Percentiles rank a stretch among this genome's conserved stretches.
These are phyloP conservation scores for Daedaleopsis nitida DNA, from an alignment of 768 basidiomycete genomes.

Conservation along the genomic window DNA sequence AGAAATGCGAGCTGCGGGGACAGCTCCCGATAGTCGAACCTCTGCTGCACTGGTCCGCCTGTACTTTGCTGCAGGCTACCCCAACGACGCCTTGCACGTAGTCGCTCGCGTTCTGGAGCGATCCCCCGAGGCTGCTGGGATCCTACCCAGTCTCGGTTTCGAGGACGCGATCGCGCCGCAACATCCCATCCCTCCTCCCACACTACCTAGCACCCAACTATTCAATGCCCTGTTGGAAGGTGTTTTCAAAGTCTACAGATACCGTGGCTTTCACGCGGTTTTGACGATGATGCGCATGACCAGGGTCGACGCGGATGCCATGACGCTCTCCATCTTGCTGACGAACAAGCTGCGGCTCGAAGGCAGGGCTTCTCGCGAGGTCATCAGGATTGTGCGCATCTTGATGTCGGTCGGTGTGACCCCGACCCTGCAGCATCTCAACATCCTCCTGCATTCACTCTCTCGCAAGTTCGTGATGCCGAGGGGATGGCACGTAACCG, in stretches of 20 bases:
- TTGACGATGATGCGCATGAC: conserved; percentile 57
- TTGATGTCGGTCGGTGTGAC: conserved; percentile 44
- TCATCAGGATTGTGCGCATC: conserved; percentile 50
- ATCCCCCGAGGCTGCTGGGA: conserved; percentile 21
- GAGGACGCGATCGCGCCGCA: conserved; percentile 22
- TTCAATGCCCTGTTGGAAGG: conserved; percentile 66
- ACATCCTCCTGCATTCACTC: conserved; percentile 53
- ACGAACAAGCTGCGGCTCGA: conserved; percentile 49
- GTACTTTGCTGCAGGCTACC: conserved; percentile 50
- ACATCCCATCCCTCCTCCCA: conserved; percentile 17
- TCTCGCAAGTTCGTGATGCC: conserved; percentile 31
- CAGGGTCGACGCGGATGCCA: conserved; percentile 51
- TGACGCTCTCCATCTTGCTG: conserved; percentile 59
- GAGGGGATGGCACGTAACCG: conserved; percentile 19
- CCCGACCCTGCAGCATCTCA: conserved; percentile 59
- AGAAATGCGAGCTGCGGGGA: conserved; percentile 45
- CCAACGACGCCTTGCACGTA: conserved; percentile 53
- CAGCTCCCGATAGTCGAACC: conserved; percentile 48
- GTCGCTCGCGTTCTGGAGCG: conserved; percentile 35
- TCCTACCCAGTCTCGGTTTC: conserved; percentile 27
- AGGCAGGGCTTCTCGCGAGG: conserved; percentile 43
- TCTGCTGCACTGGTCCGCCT: conserved; percentile 58
- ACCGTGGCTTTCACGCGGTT: conserved; percentile 47
- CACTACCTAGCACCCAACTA: conserved; percentile 38
- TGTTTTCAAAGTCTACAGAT: conserved; percentile 48